Conservation (phyloP, 2,329 filamentous ascomycete genomes). For the Stemphylium beticola region DNA sequence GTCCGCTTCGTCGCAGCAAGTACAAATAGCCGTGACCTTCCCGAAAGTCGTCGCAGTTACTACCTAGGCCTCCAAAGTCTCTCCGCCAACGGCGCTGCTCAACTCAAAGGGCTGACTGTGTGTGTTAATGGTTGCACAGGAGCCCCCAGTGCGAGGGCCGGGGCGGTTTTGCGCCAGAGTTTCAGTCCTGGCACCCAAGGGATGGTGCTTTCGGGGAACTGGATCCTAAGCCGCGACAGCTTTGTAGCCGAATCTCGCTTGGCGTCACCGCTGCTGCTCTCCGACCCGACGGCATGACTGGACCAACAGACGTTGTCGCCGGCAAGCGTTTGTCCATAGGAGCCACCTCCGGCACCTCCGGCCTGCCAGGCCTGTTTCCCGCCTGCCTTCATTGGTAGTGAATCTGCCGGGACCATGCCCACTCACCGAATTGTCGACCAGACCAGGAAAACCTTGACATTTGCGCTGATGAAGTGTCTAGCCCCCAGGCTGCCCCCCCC, state of each 20-base stretch:
- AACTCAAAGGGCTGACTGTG: too few species aligned
- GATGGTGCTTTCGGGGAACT: constrained; percentile 19
- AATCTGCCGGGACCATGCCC: constrained; percentile 14
- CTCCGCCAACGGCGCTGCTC: too few species aligned
- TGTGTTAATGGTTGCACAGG: too few species aligned
- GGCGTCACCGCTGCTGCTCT: constrained; percentile 5
- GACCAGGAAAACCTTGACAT: constrained; percentile 4
- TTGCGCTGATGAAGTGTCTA: constrained; percentile 16
- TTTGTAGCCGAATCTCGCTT: constrained; percentile 18
- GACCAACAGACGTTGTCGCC: constrained; percentile 13
- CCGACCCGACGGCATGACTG: constrained; percentile 28
- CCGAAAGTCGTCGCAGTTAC: too few species aligned
- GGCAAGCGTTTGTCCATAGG: constrained; percentile 8
- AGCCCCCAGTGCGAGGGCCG: too few species aligned
- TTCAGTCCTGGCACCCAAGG: constrained; percentile 2
- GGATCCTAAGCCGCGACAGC: constrained; percentile 19
- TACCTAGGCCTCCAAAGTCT: too few species aligned
- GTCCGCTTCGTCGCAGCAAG: neutral
- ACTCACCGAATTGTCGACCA: constrained; percentile 13
- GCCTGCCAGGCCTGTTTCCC: constrained; percentile 6
- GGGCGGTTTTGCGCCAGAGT: constrained; percentile 9
- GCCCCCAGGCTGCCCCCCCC: constrained; percentile 13
- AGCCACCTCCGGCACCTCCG: constrained; percentile 5
- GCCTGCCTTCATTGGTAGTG: constrained; percentile 11
- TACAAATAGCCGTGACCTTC: neutral